Base-by-base conservation (phyloP, 371 early-diverging fungal genomes). In the Mucor plumbeus region DNA sequence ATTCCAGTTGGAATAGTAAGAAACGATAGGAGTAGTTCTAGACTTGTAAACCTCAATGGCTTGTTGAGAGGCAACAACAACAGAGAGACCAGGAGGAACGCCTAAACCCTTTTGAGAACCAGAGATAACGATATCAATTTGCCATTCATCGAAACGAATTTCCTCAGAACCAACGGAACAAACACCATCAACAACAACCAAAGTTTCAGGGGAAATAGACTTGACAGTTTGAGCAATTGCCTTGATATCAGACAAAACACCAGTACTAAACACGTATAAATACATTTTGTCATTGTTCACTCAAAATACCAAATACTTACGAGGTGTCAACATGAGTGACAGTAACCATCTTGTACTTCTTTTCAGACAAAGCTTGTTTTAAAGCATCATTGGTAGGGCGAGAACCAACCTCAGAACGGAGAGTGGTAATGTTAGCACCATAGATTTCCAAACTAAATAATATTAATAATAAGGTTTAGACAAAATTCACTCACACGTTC, bases 271-370 rank as follows among this genome's bases (percentile, higher is more conserved):
- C 15, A 15, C 14, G 17, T 0, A 61, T 26, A 1, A 31, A 43
- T n/a, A 21, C 26, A 26, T 40, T 5, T 10, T 55, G 35, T 8
- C 35, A 15, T 35, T 15, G 0, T 26, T 26, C 26, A 26, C 26
- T 26, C 26, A 26, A 26, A 26, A 26, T 26, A 26, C 1, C 3
- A 63, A 38, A 40, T n/a, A 68, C 82, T 78, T 82, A 79, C 81
- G 97, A 97, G 15, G 99, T 98, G 76, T 98, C 99, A 41, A 97
- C 97, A 70, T 98, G 99, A 55, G 97, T 94, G 72, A 97, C 85
- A 55, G 95, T 94, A 55, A 97, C 85, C 59, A 93, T 77, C 88
- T 95, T 97, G 87, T 86, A 96, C 48, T 79, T 77, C 69, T 82
- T 86, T 26, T 78, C 77, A 59, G 79, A 67, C 11, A 90, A 70